These are phyloP conservation scores for Glaciozyma antarctica DNA, from an alignment of 768 basidiomycete genomes.

Conservation along the genomic window DNA sequence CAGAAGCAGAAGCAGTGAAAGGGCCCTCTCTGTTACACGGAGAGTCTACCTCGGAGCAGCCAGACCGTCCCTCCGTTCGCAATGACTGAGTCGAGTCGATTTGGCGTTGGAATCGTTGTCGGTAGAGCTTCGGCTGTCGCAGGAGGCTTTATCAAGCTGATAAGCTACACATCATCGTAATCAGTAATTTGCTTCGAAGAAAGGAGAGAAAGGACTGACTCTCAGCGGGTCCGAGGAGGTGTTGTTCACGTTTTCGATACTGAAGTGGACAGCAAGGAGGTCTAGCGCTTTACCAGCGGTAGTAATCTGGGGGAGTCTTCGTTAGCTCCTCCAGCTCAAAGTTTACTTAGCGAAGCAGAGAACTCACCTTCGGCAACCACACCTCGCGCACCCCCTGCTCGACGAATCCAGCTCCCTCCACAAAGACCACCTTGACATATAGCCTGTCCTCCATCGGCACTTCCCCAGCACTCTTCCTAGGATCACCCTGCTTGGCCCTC, in stretches of 20 bases:
- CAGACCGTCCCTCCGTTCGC: not conserved
- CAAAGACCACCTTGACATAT: slow-evolving; percentile 47
- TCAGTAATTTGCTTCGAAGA: not conserved
- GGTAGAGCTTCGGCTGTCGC: not conserved
- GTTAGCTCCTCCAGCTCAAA: not conserved
- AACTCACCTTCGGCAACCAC: slow-evolving; percentile 63
- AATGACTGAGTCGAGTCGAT: not conserved
- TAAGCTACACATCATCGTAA: not conserved
- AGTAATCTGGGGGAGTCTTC: slow-evolving; percentile 43
- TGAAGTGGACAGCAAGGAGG: slow-evolving; percentile 44
- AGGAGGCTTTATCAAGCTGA: not conserved
- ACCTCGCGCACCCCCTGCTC: slow-evolving; percentile 45
- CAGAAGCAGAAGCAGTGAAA: too few relatives aligned
- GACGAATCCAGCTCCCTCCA: slow-evolving; percentile 31
- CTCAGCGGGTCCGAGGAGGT: slow-evolving; percentile 8
- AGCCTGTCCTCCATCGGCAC: slow-evolving; percentile 52
- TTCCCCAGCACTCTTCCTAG: slow-evolving; percentile 47
- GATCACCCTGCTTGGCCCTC: slow-evolving; percentile 55
- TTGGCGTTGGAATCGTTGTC: not conserved
- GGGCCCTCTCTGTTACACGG: too few relatives aligned
- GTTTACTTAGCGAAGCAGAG: not conserved
- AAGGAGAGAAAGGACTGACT: not conserved
- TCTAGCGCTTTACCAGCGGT: slow-evolving; percentile 58
- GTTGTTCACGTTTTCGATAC: slow-evolving; percentile 31
- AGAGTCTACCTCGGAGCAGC: not conserved